These are phyloP conservation scores for Microascus cirrosus DNA, from an alignment of 2,329 filamentous ascomycete genomes.

Conservation along the genomic window DNA sequence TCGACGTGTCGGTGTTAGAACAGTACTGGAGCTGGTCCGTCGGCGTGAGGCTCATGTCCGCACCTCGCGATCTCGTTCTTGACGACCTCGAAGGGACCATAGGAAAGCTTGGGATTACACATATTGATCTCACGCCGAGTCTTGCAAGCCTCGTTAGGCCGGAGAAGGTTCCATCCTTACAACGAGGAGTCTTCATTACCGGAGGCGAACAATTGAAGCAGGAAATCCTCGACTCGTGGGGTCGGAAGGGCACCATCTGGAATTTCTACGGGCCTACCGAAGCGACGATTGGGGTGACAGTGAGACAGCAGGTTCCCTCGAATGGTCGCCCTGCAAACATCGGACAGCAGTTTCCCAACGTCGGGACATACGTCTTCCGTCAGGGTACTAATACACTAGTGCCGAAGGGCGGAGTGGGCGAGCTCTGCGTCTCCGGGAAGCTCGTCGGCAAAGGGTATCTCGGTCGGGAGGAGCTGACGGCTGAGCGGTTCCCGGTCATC, in stretches of 20 bases:
- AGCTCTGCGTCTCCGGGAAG: slow-evolving; percentile 78
- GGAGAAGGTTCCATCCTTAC: slow-evolving; percentile 68
- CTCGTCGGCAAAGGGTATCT: slow-evolving; percentile 86
- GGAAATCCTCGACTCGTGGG: slow-evolving; percentile 82
- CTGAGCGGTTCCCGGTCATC: slow-evolving; percentile 62
- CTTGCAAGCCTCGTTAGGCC: slow-evolving; percentile 70
- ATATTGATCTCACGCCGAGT: slow-evolving; percentile 86
- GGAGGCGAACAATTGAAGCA: slow-evolving; percentile 82
- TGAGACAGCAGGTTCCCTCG: slow-evolving; percentile 68
- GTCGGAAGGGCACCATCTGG: slow-evolving; percentile 68
- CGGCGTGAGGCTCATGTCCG: slow-evolving; percentile 73
- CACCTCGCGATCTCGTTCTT: slow-evolving; percentile 73
- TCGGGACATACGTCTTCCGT: slow-evolving; percentile 68
- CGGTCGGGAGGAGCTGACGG: slow-evolving; percentile 66
- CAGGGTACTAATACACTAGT: slow-evolving; percentile 62
- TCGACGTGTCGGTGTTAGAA: slow-evolving; percentile 86
- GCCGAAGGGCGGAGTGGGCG: slow-evolving; percentile 67
- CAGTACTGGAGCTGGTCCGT: slow-evolving; percentile 96
- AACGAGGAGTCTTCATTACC: slow-evolving; percentile 81
- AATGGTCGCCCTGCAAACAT: slow-evolving; percentile 83
- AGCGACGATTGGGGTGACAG: slow-evolving; percentile 85
- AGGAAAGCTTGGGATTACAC: slow-evolving; percentile 62
- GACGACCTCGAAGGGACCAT: slow-evolving; percentile 72
- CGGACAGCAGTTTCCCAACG: slow-evolving; percentile 75
- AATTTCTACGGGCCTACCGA: slow-evolving; percentile 92